phyloP scores from a whole-genome alignment of 129 eudicot genomes.

The Lactuca sativa region DNA sequence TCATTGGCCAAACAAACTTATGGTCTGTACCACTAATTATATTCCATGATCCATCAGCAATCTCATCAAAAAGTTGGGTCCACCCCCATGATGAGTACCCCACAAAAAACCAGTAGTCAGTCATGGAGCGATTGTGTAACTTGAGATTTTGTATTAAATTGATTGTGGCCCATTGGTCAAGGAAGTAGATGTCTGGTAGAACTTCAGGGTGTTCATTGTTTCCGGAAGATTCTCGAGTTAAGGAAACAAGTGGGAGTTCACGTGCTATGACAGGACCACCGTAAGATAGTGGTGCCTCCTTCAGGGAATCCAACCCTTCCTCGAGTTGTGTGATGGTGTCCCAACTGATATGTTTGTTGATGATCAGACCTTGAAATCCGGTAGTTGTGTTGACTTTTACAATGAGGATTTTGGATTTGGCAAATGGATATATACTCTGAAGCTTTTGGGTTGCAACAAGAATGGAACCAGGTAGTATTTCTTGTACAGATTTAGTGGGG shows the following conservation, averaged over 20 bases:
- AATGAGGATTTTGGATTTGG: slow-evolving; percentile 64
- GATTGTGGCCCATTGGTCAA: slow-evolving; percentile 61
- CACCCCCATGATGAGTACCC: slow-evolving; percentile 86
- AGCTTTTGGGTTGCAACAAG: slow-evolving; percentile 78
- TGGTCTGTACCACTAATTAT: slow-evolving; percentile 35
- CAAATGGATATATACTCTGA: slow-evolving; percentile 47
- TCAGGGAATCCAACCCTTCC: slow-evolving; percentile 50
- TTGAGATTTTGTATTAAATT: slow-evolving; percentile 50
- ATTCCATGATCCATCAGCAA: slow-evolving; percentile 81
- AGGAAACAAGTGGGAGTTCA: slow-evolving; percentile 73
- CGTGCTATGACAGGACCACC: slow-evolving; percentile 78
- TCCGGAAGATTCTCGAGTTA: slow-evolving; percentile 39
- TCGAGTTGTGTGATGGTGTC: slow-evolving; percentile 54
- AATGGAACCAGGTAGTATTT: slow-evolving; percentile 55
- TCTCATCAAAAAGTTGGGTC: slow-evolving; percentile 75
- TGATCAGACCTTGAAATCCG: slow-evolving; percentile 76
- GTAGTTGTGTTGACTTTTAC: slow-evolving; percentile 60
- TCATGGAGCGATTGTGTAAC: slow-evolving; percentile 46
- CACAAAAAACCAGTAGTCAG: slow-evolving; percentile 78
- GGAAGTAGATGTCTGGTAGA: slow-evolving; percentile 59
- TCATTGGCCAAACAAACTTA: slow-evolving; percentile 58
- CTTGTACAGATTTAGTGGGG: slow-evolving; percentile 35
- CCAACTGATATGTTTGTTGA: slow-evolving; percentile 79
- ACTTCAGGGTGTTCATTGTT: slow-evolving; percentile 42
- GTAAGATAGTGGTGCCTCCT: slow-evolving; percentile 64